A percentile compares a stretch with the other conserved stretches of the same genome.
Conservation (phyloP, 768 basidiomycete species). For the Russula dissimulans region DNA sequence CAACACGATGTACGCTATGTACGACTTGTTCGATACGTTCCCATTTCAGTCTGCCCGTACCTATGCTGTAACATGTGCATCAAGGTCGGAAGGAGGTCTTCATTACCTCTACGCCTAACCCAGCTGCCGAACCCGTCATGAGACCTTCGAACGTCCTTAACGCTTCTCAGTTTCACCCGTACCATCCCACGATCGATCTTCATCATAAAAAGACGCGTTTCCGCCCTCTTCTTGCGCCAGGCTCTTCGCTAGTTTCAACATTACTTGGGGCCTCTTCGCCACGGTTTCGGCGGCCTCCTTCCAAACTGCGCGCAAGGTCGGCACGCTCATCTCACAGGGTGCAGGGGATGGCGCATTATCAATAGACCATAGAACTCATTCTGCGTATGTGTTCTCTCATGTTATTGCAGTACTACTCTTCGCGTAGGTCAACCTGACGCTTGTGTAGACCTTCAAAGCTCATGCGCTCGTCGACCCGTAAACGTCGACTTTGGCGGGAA, state of each 20-base stretch:
- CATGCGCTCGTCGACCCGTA: slow-evolving; percentile 81
- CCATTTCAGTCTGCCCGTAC: too few species aligned
- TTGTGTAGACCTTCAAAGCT: slow-evolving; percentile 71
- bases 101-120: slow-evolving; percentile 43
- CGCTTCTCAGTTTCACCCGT: slow-evolving; percentile 5
- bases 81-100: slow-evolving; percentile 84
- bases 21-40: slow-evolving; percentile 99
- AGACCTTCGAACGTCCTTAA: slow-evolving; percentile 17
- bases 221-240: slow-evolving; percentile 55
- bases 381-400: slow-evolving; percentile 47
- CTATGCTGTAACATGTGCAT: too few species aligned
- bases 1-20: slow-evolving; percentile 70
- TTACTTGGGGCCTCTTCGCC: slow-evolving; percentile 57
- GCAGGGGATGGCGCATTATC: slow-evolving; percentile 50
- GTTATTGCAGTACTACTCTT: background rate
- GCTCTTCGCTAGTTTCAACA: slow-evolving; percentile 43
- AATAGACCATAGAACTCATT: slow-evolving; percentile 89
- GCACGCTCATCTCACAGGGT: slow-evolving; percentile 36
- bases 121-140: slow-evolving; percentile 26
- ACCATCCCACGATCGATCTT: background rate
- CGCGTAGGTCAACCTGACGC: background rate
- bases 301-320: slow-evolving; percentile 58
- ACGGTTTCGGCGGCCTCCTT: slow-evolving; percentile 65
- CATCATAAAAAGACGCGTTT: slow-evolving; percentile 30
- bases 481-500: slow-evolving; percentile 82